A percentile compares a stretch with the other conserved stretches of the same genome.
Evolutionary conservation across 2,329 filamentous ascomycete genomes (phyloP).

Genomic region (Paecilomyces variotii): DNA sequence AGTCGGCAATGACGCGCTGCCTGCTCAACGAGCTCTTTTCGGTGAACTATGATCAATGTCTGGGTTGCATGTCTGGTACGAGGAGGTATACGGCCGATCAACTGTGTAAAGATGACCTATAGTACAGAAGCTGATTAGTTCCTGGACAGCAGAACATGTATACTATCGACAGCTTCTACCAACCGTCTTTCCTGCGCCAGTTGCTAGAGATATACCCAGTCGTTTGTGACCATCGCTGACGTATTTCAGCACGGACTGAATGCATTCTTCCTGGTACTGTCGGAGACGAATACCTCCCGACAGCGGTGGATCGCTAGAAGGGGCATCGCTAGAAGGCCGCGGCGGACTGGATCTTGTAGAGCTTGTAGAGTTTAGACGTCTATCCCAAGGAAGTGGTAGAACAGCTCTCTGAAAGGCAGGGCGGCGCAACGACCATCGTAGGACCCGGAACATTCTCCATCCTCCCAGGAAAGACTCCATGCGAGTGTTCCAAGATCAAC

Average conservation of each 20-base stretch:
- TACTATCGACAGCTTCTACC: conserved; percentile 14
- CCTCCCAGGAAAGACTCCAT: conserved; percentile 24
- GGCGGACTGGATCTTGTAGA: conserved; percentile 11
- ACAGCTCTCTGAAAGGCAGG: conserved; percentile 11
- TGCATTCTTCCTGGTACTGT: conserved; percentile 86
- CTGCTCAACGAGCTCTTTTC: conserved; percentile 89
- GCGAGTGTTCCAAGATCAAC: conserved; percentile 9
- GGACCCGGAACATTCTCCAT: conserved; percentile 15
- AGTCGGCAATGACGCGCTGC: conserved; percentile 74
- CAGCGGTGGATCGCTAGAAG: conserved; percentile 6
- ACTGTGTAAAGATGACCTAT: conserved; percentile 89
- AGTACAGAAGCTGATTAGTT: conserved; percentile 1
- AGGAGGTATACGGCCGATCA: conserved; percentile 68
- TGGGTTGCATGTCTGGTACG: conserved; percentile 54
- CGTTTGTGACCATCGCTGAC: conserved; percentile 65
- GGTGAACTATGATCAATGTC: conserved; percentile 85
- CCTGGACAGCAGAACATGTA: background rate
- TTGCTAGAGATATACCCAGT: conserved; percentile 77
- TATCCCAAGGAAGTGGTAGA: conserved; percentile 18
- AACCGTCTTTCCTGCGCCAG: conserved; percentile 82
- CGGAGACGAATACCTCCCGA: conserved; percentile 53
- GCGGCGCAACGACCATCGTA: conserved; percentile 7
- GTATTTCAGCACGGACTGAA: conserved; percentile 67
- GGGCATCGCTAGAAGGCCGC: conserved; percentile 4
- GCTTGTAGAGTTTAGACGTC: conserved; percentile 17